These are phyloP conservation scores for Malassezia sympodialis DNA, from an alignment of 1,284 basidiomycete genomes.

Conservation along the genomic window DNA sequence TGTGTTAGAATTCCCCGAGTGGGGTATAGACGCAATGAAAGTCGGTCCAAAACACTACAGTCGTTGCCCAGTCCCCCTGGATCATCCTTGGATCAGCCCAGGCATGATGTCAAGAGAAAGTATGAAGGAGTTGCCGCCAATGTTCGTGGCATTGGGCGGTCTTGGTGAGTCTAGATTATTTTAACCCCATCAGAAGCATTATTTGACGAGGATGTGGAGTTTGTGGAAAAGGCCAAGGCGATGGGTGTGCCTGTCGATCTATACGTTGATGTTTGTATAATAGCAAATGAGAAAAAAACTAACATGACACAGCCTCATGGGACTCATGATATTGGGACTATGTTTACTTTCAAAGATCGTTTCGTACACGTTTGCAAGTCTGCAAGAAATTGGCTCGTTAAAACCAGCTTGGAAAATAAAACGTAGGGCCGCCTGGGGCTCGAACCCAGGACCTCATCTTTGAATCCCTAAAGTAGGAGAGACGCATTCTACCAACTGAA, in stretches of 20 bases:
- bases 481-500: conserved; percentile 24
- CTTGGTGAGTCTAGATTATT: neutral
- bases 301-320: neutral
- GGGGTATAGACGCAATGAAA: conserved; percentile 25
- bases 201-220: conserved; percentile 4
- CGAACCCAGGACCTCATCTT: conserved; percentile 23
- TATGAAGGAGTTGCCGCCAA: neutral
- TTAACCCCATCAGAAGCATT: neutral
- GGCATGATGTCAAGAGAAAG: neutral
- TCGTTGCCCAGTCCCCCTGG: neutral
- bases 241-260: neutral
- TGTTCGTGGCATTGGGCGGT: neutral
- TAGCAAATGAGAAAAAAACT: too few relatives aligned
- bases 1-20: conserved; percentile 23
- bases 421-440: conserved; percentile 20
- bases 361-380: neutral
- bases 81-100: neutral
- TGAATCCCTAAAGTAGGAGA: conserved; percentile 18
- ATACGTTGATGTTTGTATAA: too few relatives aligned
- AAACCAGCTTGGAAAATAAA: neutral
- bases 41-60: neutral
- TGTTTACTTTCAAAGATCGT: neutral
- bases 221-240: neutral
- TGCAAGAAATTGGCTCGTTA: neutral
- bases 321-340: conserved; percentile 4